Evolutionary conservation across 2,329 filamentous ascomycete genomes (phyloP).

Genomic region (Passalora sequoiae): DNA sequence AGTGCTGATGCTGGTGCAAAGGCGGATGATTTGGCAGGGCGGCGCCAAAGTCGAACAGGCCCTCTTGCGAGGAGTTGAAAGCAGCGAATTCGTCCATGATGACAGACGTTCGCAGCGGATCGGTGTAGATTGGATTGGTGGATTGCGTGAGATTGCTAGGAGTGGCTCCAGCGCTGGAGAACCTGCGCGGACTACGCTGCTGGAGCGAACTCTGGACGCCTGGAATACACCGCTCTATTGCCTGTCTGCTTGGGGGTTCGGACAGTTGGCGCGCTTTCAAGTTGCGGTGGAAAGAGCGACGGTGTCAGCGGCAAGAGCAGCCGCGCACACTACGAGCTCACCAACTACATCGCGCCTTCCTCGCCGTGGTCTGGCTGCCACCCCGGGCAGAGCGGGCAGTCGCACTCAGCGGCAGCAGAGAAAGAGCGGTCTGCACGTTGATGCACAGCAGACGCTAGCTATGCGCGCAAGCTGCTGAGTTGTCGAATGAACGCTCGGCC

Average conservation of each 20-base stretch:
- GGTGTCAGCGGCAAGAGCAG: conserved; percentile 6
- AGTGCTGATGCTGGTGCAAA: conserved; percentile 15
- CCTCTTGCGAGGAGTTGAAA: conserved; percentile 35
- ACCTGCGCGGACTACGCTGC: too few species aligned
- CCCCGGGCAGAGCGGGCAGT: neutral
- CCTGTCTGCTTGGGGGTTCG: neutral
- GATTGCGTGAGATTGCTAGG: too few species aligned
- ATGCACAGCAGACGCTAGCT: conserved; percentile 4
- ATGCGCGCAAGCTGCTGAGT: conserved; percentile 2
- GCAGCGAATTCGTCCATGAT: conserved; percentile 41
- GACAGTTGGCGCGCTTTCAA: neutral
- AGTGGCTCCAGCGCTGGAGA: conserved; percentile 16
- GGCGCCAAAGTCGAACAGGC: conserved; percentile 38
- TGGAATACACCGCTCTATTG: conserved; percentile 2
- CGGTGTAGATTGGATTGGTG: too few species aligned
- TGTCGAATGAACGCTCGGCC: neutral
- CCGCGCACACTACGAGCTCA: neutral
- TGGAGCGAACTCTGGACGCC: neutral
- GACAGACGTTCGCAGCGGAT: too few species aligned
- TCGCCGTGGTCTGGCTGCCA: neutral
- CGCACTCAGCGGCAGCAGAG: neutral
- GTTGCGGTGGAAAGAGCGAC: conserved; percentile 4
- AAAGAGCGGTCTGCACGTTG: conserved; percentile 9
- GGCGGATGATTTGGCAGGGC: conserved; percentile 5
- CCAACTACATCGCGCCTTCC: conserved; percentile 3